Conservation (phyloP, 495 filamentous ascomycete species). For the Talaromyces thailandensis region DNA sequence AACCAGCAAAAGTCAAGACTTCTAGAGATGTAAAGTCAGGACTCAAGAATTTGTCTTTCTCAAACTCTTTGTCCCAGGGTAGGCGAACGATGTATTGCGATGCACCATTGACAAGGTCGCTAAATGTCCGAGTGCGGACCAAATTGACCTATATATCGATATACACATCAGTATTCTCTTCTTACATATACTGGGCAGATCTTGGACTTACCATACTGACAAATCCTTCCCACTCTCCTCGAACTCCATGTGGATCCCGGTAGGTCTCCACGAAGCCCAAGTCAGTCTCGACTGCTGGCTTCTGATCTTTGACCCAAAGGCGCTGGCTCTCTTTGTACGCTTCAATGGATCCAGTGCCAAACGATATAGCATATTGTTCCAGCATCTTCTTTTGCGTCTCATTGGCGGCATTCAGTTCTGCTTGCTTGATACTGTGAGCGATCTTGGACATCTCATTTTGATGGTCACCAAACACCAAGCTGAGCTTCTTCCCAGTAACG, state of each 20-base stretch:
- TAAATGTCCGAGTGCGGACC: conserved; percentile 87
- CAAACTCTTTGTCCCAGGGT: conserved; percentile 82
- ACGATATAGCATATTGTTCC: conserved; percentile 73
- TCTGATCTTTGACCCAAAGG: conserved; percentile 86
- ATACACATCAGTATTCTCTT: not conserved
- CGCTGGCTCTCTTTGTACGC: conserved; percentile 88
- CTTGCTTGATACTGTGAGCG: conserved; percentile 58
- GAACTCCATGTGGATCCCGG: conserved; percentile 81
- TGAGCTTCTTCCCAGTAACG: conserved; percentile 61
- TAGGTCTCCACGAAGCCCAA: conserved; percentile 97
- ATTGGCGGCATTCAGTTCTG: conserved; percentile 69
- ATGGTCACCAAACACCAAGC: conserved; percentile 79
- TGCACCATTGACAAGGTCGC: conserved; percentile 70
- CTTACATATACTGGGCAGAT: not conserved
- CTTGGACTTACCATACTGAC: conserved; percentile 54
- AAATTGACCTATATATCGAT: conserved; percentile 67
- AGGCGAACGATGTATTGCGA: conserved; percentile 77
- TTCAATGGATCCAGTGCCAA: conserved; percentile 72
- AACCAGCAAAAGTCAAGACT: conserved; percentile 64
- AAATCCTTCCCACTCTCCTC: conserved; percentile 97
- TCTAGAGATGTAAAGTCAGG: conserved; percentile 91
- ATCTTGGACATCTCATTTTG: conserved; percentile 72
- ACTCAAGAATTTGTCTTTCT: conserved; percentile 89
- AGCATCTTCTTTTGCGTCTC: conserved; percentile 81
- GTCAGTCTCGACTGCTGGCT: conserved; percentile 82